Evolutionary conservation across 352 stramenopile species (phyloP).

Genomic region (Pilasporangium apinafurcum): DNA sequence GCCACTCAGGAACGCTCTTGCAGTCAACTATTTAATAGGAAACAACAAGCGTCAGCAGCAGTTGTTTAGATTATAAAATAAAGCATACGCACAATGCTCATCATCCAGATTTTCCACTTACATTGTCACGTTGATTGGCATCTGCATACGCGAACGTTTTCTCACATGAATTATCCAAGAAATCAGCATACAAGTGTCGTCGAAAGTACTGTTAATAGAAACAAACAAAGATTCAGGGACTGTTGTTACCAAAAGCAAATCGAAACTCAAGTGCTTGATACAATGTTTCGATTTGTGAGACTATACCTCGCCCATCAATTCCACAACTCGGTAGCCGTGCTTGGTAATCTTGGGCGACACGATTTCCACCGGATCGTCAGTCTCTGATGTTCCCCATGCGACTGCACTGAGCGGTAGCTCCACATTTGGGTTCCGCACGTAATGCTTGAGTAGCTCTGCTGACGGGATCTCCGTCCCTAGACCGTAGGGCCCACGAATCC

Average conservation of each 20-base stretch:
- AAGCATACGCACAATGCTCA: background rate
- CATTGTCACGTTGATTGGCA: conserved; percentile 68
- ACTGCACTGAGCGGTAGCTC: conserved; percentile 41
- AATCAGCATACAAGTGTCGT: conserved; percentile 53
- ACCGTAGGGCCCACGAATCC: conserved; percentile 68
- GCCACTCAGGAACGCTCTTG: conserved; percentile 48
- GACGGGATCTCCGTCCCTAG: conserved; percentile 40
- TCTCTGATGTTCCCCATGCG: conserved; percentile 64
- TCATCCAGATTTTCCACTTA: conserved; percentile 10
- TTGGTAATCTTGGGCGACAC: conserved; percentile 79
- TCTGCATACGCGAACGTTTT: conserved; percentile 67
- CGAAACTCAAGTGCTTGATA: conserved; percentile 2
- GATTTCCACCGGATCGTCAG: conserved; percentile 46
- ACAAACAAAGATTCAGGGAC: too few relatives aligned
- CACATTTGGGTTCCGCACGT: conserved; percentile 54
- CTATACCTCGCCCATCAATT: conserved; percentile 57
- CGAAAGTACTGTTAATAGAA: conserved; percentile 73
- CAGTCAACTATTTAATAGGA: conserved; percentile 34
- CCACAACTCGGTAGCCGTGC: conserved; percentile 53
- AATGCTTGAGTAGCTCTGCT: conserved; percentile 43
- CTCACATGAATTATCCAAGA: conserved; percentile 45
- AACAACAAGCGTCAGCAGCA: background rate
- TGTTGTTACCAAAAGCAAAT: too few relatives aligned
- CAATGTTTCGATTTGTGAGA: background rate
- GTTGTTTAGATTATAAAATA: background rate